Conservation (phyloP, 352 stramenopile genomes). For the Phytophthora vignae region DNA sequence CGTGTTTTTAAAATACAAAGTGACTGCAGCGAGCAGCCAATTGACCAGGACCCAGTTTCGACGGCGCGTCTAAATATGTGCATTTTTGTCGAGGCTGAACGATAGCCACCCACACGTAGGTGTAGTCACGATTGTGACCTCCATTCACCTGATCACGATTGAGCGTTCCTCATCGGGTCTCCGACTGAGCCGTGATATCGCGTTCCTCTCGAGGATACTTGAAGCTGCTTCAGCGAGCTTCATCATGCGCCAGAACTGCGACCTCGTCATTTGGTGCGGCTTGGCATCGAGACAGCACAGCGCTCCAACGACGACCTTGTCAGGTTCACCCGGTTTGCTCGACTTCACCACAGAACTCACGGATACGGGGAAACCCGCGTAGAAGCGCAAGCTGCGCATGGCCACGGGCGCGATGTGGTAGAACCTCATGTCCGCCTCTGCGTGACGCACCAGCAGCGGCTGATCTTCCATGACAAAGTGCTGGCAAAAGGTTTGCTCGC, state of each 20-base stretch:
- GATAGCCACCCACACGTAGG: too few species aligned
- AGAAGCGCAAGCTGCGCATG: slow-evolving; percentile 38
- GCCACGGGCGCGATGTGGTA: slow-evolving; percentile 40
- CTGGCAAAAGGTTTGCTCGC: slow-evolving; percentile 52
- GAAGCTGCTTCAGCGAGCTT: slow-evolving; percentile 46
- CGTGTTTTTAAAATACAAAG: too few species aligned
- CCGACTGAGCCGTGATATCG: neutral
- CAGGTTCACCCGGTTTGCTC: neutral
- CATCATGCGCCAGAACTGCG: slow-evolving; percentile 47
- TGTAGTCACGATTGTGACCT: too few species aligned
- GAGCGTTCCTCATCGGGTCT: slow-evolving; percentile 1
- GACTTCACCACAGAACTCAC: slow-evolving; percentile 12
- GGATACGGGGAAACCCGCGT: slow-evolving; percentile 45
- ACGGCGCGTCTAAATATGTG: too few species aligned
- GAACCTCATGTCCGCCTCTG: slow-evolving; percentile 50
- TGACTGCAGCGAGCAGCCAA: too few species aligned
- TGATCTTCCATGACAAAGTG: slow-evolving; percentile 55
- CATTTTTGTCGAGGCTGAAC: too few species aligned
- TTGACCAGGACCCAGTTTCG: too few species aligned
- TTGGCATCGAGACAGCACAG: slow-evolving; percentile 47
- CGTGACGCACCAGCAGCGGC: slow-evolving; percentile 44
- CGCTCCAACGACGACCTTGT: slow-evolving; percentile 37
- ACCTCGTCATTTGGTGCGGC: slow-evolving; percentile 37
- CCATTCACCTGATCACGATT: too few species aligned
- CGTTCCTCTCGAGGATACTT: slow-evolving; percentile 28